Evolutionary conservation across 148 eudicot genomes (phyloP), one percentile per base, ranked within the genome.

Genomic region (Persicaria tinctoria): DNA sequence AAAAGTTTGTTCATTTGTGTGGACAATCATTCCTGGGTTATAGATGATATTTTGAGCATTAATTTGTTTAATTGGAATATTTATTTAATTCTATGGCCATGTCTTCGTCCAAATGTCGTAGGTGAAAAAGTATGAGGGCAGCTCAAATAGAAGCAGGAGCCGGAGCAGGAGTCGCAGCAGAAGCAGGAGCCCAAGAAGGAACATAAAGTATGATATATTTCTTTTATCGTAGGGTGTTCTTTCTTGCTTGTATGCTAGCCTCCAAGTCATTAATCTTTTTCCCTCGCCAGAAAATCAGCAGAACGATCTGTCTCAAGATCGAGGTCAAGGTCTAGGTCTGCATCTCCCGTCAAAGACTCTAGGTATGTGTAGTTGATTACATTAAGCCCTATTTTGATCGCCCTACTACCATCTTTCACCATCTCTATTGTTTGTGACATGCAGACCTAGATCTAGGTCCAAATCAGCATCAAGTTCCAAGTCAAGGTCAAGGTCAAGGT

Each of bases 301-400:
- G 92, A 80, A 4, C 83, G 91, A 53, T 87, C 97, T 32, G 83
- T 78, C 51, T 89, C 96, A 20, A 87, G 96, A 80, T 91, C 97
- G 59, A 84, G 77, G 47, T 84, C 88, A 74, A 88, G 89, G 78
- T 85, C 97, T 71, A 84, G 91, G 75, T 92, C 97, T 48, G 86
- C 86, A 60, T 81, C 99, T 60, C 99, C 97, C 77, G 87, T 85
- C 68, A 92, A 86, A 80, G 46, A 87, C 8, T 66, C 89, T 69
- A 92, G 97, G 99, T 91, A 83, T 55, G 38, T 74, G 51, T 17
- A 45, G 17, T 60, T 70, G 13, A 48, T 69, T 55, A 18, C 46
- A 18, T 10, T 3, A 44, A 59, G 0, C 13, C 23, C 73, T 5
- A 11, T n/a, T 5, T 74, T 53, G 6, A 45, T 66, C 5, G 8